Conservation (phyloP, 2,329 filamentous ascomycete genomes). For the Keithomyces neogunnii region DNA sequence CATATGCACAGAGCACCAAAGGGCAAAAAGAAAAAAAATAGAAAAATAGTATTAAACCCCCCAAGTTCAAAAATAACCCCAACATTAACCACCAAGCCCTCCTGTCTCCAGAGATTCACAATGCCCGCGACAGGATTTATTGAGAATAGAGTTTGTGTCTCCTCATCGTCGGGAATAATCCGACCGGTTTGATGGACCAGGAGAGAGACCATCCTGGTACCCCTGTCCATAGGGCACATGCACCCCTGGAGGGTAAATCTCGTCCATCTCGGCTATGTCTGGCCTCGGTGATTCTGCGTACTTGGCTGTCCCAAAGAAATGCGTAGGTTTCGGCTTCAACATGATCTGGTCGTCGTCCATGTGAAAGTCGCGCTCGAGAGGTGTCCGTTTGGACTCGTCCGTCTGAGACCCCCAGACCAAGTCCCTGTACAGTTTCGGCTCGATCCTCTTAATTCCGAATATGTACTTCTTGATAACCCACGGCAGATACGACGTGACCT, state of each 20-base stretch:
- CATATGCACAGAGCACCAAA: too few species aligned
- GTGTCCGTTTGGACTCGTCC: slow-evolving; percentile 2
- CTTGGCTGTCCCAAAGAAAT: not conserved
- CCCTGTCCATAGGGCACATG: not conserved
- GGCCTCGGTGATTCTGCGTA: not conserved
- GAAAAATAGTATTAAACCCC: too few species aligned
- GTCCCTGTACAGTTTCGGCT: slow-evolving; percentile 25
- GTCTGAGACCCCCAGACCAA: slow-evolving; percentile 19
- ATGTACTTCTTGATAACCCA: slow-evolving; percentile 24
- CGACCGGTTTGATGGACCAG: not conserved
- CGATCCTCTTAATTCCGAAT: slow-evolving; percentile 10
- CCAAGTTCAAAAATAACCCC: too few species aligned
- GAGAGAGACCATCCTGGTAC: not conserved
- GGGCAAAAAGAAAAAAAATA: too few species aligned
- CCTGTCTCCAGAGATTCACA: too few species aligned
- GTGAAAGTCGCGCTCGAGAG: not conserved
- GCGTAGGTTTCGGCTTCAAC: not conserved
- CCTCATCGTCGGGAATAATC: not conserved
- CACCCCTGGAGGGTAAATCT: slow-evolving; percentile 1
- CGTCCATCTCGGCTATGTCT: slow-evolving; percentile 1
- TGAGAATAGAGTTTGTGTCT: not conserved
- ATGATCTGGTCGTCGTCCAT: not conserved
- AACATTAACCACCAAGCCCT: too few species aligned
- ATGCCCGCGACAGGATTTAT: too few species aligned
- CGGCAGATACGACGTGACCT: slow-evolving; percentile 24